phyloP scores from a whole-genome alignment of 306 rosid species.

The Castanea crenata region DNA sequence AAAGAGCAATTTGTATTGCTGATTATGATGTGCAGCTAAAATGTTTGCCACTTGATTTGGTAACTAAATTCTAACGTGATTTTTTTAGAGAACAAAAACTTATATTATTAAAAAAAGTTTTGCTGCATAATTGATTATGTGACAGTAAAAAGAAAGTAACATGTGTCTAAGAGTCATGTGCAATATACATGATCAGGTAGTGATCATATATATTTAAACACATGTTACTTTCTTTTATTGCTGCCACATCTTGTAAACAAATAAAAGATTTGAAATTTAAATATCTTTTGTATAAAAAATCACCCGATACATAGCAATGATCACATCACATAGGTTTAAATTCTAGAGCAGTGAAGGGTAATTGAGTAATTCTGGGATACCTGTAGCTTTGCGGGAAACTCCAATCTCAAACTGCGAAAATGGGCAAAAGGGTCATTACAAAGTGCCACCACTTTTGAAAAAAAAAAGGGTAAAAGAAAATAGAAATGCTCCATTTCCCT shows the following conservation, averaged over 20 bases:
- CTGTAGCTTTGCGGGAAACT: conserved; percentile 3
- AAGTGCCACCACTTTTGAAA: neutral
- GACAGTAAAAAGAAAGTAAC: too few relatives aligned
- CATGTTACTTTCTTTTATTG: too few relatives aligned
- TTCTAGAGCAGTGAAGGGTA: neutral
- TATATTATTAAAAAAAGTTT: fast-evolving
- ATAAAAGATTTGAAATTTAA: fast-evolving
- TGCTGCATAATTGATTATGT: too few relatives aligned
- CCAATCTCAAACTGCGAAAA: conserved; percentile 1
- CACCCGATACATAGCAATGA: too few relatives aligned
- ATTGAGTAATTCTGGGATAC: too few relatives aligned
- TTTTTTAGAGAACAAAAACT: too few relatives aligned
- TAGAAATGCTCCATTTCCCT: conserved; percentile 29
- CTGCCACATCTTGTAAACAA: fast-evolving
- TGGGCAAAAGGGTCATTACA: conserved; percentile 42
- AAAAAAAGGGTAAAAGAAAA: neutral
- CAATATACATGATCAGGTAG: fast-evolving
- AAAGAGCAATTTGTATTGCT: too few relatives aligned
- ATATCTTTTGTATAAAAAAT: too few relatives aligned
- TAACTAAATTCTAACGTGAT: fast-evolving
- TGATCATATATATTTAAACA: fast-evolving
- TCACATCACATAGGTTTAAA: too few relatives aligned
- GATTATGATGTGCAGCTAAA: too few relatives aligned
- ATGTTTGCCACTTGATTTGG: too few relatives aligned
- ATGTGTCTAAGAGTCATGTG: fast-evolving